phyloP scores from a whole-genome alignment of 2,329 filamentous ascomycete species.

The Ascochyta rabiei region DNA sequence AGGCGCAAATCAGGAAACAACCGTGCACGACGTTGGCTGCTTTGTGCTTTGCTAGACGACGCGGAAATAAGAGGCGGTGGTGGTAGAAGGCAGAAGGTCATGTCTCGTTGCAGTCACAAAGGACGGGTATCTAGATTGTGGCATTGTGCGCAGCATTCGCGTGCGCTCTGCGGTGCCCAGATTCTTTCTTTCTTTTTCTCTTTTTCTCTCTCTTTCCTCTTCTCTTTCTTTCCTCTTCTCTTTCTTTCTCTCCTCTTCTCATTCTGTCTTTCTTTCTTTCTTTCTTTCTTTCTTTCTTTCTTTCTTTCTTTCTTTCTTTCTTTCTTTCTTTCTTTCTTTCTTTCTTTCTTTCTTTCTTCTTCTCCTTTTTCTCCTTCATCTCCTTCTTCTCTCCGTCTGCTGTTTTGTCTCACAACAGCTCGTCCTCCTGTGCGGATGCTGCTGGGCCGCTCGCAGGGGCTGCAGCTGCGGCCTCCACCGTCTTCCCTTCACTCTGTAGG shows the following conservation, averaged over 20 bases:
- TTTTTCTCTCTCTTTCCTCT: too few relatives aligned
- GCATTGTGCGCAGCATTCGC: neutral
- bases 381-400: neutral
- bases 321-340: neutral
- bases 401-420: constrained; percentile 31
- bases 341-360: neutral
- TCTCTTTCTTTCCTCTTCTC: too few relatives aligned
- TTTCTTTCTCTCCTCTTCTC: too few relatives aligned
- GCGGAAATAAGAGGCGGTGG: neutral
- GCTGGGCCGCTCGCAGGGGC: neutral
- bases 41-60: neutral
- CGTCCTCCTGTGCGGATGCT: constrained; percentile 27
- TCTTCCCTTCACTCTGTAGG: constrained; percentile 14
- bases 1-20: neutral
- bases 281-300: neutral
- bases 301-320: neutral
- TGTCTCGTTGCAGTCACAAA: constrained; percentile 15
- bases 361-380: too few relatives aligned
- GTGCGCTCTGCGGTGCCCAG: neutral
- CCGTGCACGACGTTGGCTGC: neutral
- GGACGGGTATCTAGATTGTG: constrained; percentile 17
- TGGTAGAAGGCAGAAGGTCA: neutral
- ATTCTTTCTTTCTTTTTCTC: neutral
- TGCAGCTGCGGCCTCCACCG: constrained; percentile 10
- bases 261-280: neutral